Conservation (phyloP, 768 basidiomycete species). For the Infundibulicybe gibba region DNA sequence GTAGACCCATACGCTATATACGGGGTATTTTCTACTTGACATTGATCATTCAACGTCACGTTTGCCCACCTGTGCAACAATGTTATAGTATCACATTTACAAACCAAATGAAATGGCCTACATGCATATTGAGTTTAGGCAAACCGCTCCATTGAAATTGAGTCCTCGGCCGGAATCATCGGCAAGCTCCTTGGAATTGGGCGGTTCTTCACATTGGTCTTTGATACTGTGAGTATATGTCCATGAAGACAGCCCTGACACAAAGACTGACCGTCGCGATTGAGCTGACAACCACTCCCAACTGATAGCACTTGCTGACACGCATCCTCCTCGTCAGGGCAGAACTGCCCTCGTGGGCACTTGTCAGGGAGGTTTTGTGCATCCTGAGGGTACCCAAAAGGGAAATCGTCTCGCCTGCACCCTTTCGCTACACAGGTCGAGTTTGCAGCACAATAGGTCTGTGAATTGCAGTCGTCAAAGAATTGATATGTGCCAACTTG, state of each 20-base stretch:
- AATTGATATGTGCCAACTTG: constrained; percentile 79
- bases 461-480: constrained; percentile 71
- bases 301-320: constrained; percentile 62
- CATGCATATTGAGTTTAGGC: constrained; percentile 83
- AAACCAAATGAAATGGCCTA: constrained; percentile 29
- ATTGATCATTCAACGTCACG: constrained; percentile 56
- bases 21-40: constrained; percentile 74
- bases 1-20: constrained; percentile 66
- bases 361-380: constrained; percentile 47
- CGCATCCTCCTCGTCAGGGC: constrained; percentile 76
- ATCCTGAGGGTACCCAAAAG: constrained; percentile 57
- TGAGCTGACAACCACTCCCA: constrained; percentile 74
- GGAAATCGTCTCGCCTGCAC: constrained; percentile 75
- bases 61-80: constrained; percentile 66
- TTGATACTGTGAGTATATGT: constrained; percentile 2
- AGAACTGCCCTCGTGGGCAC: constrained; percentile 65
- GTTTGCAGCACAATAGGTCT: constrained; percentile 57
- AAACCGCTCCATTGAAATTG: constrained; percentile 80
- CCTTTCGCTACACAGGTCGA: constrained; percentile 59
- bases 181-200: constrained; percentile 57
- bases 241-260: background rate
- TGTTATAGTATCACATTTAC: constrained; percentile 1
- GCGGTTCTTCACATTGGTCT: constrained; percentile 79
- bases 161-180: constrained; percentile 65
- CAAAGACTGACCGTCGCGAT: constrained; percentile 75